Evolutionary conservation across 768 basidiomycete genomes (phyloP), one percentile per base, ranked within the genome.

Genomic region (Hirschioporus abietinus): DNA sequence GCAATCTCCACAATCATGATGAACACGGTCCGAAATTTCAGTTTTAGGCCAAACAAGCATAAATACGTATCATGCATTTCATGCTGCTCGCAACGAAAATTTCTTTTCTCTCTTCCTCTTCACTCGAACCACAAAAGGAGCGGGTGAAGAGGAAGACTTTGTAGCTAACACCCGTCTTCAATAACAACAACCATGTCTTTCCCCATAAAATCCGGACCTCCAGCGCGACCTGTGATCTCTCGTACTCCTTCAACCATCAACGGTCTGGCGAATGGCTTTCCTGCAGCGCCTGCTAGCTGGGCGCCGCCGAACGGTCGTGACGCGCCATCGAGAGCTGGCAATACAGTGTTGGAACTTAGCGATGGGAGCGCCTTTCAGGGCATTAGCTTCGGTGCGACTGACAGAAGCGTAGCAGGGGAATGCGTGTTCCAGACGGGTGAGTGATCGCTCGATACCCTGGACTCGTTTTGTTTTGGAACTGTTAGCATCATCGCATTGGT

Each of bases 391-490:
- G 97, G 97, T 73, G 95, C 94, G 4, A 85, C 93, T 72, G 86
- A 84, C 60, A 96, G 94, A 79, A 95, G 93, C 74, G 84, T 96
- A 35, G 85, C 96, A 20, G 97, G 97, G 72, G 97, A 99, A 86
- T 99, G 97, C 77, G 97, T 99, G 74, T 99, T 99, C 81, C 96
- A 98, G 82, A 99, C 97, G 57, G 97, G 97, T 96, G 74, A 76
- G 90, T 71, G 25, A 57, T 67, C 58, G 62, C 69, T 66, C 61
- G 68, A 58, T 58, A 15, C 30, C 15, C 24, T 34, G 25, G 60
- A 61, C 60, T 25, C 60, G 66, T 17, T 64, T 20, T 12, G 36
- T 57, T 24, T 61, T 59, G n/a, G 26, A 30, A 24, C 8, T 27
- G 57, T 23, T n/a, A 20, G 30, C 42, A 12, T 20, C 42, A 52